Conservation (phyloP, 2,329 filamentous ascomycete genomes). For the Botrytis galanthina region DNA sequence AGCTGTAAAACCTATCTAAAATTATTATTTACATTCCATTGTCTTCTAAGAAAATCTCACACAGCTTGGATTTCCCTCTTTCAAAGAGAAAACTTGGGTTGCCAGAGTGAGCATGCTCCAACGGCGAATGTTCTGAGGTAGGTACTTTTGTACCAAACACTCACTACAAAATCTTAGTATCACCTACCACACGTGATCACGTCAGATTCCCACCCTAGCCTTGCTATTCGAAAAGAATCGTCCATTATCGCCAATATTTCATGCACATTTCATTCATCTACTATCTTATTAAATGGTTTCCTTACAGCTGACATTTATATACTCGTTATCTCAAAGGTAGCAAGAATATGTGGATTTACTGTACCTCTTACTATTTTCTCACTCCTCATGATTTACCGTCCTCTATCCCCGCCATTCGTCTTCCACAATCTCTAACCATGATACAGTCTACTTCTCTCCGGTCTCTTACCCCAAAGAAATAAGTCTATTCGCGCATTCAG, state of each 20-base stretch:
- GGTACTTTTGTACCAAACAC: neutral
- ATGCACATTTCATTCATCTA: neutral
- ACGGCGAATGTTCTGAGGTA: neutral
- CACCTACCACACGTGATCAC: neutral
- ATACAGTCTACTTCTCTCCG: too few species aligned
- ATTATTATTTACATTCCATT: neutral
- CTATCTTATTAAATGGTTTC: neutral
- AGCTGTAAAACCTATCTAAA: rapidly evolving
- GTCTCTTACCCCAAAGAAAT: too few species aligned
- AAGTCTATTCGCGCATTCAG: too few species aligned
- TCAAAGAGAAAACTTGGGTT: neutral
- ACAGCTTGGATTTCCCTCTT: neutral
- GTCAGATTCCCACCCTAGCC: neutral
- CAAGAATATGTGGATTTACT: too few species aligned
- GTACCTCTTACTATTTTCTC: too few species aligned
- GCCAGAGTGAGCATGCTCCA: too few species aligned
- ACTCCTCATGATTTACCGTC: neutral
- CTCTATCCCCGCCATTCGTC: neutral
- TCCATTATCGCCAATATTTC: neutral
- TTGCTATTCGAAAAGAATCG: too few species aligned
- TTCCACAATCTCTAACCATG: too few species aligned
- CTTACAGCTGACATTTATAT: neutral
- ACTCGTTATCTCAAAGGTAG: neutral
- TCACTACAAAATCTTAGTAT: neutral
- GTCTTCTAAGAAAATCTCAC: rapidly evolving